Base-by-base conservation (phyloP, 345 rosid species). In the Citrus inodora region DNA sequence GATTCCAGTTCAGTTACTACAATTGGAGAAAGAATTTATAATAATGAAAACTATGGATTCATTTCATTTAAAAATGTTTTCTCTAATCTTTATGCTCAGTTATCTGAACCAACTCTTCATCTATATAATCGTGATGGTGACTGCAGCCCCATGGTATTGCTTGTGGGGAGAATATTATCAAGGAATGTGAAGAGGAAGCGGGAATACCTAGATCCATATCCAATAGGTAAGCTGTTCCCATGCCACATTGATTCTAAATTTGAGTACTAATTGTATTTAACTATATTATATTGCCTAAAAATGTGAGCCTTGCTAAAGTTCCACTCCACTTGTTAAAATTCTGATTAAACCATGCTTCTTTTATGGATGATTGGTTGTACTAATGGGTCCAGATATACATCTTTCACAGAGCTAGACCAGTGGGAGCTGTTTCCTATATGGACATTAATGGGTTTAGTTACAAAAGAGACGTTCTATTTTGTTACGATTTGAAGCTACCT, bases 121-220 rank as follows among this genome's bases (percentile, higher is more conserved):
- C 22, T 7, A 19, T 63, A 62, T 74, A 37, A 9, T 21, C 61
- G 1, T 67, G 38, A 35, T 81, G 70, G 77, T 60, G 74, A 82
- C 84, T 80, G 70, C 90, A 95, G 98, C 95, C 97, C 76, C 89
- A 89, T 70, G 98, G 87, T 84, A 84, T 93, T 74, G 77, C 94
- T 74, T 93, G 93, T 51, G 88, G 90, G 69, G 93, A 91, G 79
- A 93, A 95, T 83, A 33, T 95, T 74, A 86, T 89, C 4, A 95
- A 93, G 88, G 98, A 95, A 90, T 95, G 99, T 38, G 92, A 93
- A 80, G 99, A 93, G 83, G 99, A 95, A 85, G 99, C 99, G 27
- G 95, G 97, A 69, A 93, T 93, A 70, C 90, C 93, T 37, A 80
- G 75, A 84, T 75, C 84, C 74, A 85, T 92, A 75, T 89, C 97